Conservation (phyloP, 2,329 filamentous ascomycete genomes). For the Penicillium olsonii region DNA sequence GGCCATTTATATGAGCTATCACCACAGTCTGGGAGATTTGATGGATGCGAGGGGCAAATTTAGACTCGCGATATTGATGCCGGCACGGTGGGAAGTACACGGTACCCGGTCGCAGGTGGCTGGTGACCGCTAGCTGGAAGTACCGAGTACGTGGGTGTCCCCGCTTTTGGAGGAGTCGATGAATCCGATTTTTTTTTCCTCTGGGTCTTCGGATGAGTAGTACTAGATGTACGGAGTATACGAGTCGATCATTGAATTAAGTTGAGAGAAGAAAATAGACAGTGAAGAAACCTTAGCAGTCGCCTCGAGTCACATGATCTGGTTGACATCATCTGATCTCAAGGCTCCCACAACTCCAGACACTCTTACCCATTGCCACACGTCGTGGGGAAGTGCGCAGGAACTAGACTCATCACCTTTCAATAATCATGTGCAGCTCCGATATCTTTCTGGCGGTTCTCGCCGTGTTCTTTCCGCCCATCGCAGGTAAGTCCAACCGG, state of each 20-base stretch:
- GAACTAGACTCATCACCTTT: slow-evolving; percentile 3
- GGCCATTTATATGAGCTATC: slow-evolving; percentile 13
- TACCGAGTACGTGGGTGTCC: slow-evolving; percentile 8
- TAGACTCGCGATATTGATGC: background rate
- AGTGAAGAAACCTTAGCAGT: background rate
- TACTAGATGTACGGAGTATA: background rate
- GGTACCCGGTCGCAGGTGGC: background rate
- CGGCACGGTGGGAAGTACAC: background rate
- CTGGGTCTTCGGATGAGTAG: background rate
- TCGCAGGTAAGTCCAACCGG: slow-evolving; percentile 50
- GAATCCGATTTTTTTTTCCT: background rate
- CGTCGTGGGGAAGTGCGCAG: background rate
- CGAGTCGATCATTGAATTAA: background rate
- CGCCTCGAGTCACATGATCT: background rate
- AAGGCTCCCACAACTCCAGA: slow-evolving; percentile 11
- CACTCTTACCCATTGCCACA: slow-evolving; percentile 3
- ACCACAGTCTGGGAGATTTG: background rate
- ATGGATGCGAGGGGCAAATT: slow-evolving; percentile 11
- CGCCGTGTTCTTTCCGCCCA: slow-evolving; percentile 62
- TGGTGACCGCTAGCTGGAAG: background rate
- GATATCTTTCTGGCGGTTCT: slow-evolving; percentile 63
- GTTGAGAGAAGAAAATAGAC: background rate
- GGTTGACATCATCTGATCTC: slow-evolving; percentile 19
- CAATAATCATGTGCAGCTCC: slow-evolving; percentile 55
- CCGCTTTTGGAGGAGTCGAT: slow-evolving; percentile 6